Percentiles rank a stretch among this genome's conserved stretches.
phyloP scores from a whole-genome alignment of 2,329 filamentous ascomycete genomes.

The Ilyonectria destructans region DNA sequence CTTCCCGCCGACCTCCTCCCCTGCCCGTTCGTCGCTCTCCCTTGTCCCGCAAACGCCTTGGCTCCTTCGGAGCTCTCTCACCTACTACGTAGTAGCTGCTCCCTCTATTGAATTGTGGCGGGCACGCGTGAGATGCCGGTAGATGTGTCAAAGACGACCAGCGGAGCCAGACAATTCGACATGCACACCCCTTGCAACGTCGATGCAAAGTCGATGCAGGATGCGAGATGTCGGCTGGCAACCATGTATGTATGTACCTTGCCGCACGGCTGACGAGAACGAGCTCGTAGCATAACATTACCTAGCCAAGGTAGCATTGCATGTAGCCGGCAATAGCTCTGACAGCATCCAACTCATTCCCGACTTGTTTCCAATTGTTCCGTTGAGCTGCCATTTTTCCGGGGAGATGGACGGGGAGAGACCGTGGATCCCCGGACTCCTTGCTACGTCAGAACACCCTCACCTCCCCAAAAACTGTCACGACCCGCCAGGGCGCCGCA shows the following conservation, averaged over 20 bases:
- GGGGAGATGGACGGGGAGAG: slow-evolving; percentile 8
- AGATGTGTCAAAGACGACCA: slow-evolving; percentile 9
- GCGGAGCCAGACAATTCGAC: neutral
- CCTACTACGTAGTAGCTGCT: neutral
- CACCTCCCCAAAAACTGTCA: slow-evolving; percentile 15
- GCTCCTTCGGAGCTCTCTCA: neutral
- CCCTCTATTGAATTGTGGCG: slow-evolving; percentile 17
- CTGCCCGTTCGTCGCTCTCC: slow-evolving; percentile 30
- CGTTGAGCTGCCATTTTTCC: slow-evolving; percentile 12
- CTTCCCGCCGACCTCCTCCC: slow-evolving; percentile 14
- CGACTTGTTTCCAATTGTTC: slow-evolving; percentile 12
- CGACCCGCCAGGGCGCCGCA: slow-evolving; percentile 20
- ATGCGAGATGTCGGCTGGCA: slow-evolving; percentile 25
- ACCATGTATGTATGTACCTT: neutral
- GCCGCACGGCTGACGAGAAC: neutral
- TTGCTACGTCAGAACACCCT: slow-evolving; percentile 7
- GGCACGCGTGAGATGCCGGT: slow-evolving; percentile 23
- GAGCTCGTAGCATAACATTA: neutral
- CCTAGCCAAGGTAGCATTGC: neutral
- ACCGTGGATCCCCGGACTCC: slow-evolving; percentile 22
- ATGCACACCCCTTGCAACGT: slow-evolving; percentile 8
- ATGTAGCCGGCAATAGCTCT: neutral
- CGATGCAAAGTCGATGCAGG: slow-evolving; percentile 16
- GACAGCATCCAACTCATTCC: neutral
- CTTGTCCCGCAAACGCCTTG: slow-evolving; percentile 15